Evolutionary conservation across 768 basidiomycete genomes (phyloP).

Genomic region (Cystoderma amianthinum): DNA sequence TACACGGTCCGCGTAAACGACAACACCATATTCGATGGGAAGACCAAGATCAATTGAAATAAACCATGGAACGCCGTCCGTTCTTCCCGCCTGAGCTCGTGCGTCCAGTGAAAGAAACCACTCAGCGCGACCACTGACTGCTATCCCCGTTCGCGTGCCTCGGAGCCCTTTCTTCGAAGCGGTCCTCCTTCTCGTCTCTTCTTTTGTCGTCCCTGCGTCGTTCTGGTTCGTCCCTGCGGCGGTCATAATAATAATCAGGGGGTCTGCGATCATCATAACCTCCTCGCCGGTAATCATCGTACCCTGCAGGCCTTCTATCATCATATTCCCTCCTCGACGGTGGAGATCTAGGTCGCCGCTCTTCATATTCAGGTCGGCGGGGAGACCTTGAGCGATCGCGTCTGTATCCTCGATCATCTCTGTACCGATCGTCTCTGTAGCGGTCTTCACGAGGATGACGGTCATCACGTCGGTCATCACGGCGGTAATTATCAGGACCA

Average conservation of each 20-base stretch:
- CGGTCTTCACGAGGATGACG: conserved; percentile 48
- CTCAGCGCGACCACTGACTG: conserved; percentile 71
- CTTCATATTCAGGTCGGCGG: conserved; percentile 65
- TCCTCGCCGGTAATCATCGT: conserved; percentile 85
- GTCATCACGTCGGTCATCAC: conserved; percentile 65
- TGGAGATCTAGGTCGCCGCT: conserved; percentile 79
- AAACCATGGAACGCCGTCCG: conserved; percentile 31
- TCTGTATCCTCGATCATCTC: conserved; percentile 49
- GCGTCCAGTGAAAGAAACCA: conserved; percentile 23
- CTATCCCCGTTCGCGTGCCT: conserved; percentile 75
- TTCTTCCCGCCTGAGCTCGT: conserved; percentile 25
- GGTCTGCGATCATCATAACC: conserved; percentile 78
- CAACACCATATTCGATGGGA: conserved; percentile 39
- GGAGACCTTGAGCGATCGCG: conserved; percentile 85
- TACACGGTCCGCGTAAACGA: conserved; percentile 52
- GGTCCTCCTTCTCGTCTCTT: conserved; percentile 81
- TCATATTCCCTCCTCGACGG: conserved; percentile 75
- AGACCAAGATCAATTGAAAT: conserved; percentile 44
- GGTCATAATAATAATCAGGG: conserved; percentile 84
- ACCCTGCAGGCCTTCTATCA: conserved; percentile 86
- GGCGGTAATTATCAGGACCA: conserved; percentile 69
- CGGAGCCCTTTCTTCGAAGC: conserved; percentile 68
- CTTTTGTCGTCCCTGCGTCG: conserved; percentile 69
- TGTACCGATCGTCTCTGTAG: conserved; percentile 52
- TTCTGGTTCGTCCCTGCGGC: conserved; percentile 74